Conservation (phyloP, 2,329 filamentous ascomycete genomes). For the Exserohilum rostratum region DNA sequence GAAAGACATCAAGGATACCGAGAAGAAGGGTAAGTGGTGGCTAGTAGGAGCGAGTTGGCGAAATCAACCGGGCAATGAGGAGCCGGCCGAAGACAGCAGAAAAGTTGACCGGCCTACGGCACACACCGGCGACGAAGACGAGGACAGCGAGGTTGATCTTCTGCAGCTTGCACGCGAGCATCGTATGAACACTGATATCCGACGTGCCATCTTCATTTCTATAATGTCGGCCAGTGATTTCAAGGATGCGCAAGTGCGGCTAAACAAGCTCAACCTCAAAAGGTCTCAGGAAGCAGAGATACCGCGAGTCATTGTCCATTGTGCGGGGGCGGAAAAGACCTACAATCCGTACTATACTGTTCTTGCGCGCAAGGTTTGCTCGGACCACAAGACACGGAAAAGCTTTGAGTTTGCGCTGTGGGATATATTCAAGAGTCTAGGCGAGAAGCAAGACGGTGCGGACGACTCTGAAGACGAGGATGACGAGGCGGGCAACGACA, state of each 20-base stretch:
- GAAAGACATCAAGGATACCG: slow-evolving; percentile 79
- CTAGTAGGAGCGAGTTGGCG: slow-evolving; percentile 93
- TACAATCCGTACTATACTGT: slow-evolving; percentile 96
- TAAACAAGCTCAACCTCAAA: slow-evolving; percentile 83
- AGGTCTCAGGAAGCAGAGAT: slow-evolving; percentile 86
- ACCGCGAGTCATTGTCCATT: slow-evolving; percentile 84
- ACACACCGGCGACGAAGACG: slow-evolving; percentile 23
- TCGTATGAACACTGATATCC: slow-evolving; percentile 84
- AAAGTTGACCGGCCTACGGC: slow-evolving; percentile 24
- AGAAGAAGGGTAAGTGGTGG: slow-evolving; percentile 97
- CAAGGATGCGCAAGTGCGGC: slow-evolving; percentile 79
- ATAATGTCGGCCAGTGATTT: slow-evolving; percentile 85
- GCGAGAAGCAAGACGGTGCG: slow-evolving; percentile 72
- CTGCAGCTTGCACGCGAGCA: slow-evolving; percentile 76
- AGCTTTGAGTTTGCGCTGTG: slow-evolving; percentile 87
- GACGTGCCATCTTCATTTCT: slow-evolving; percentile 89
- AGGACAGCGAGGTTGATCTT: slow-evolving; percentile 64
- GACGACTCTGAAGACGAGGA: slow-evolving; percentile 64
- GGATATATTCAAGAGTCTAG: slow-evolving; percentile 82
- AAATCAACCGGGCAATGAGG: slow-evolving; percentile 47
- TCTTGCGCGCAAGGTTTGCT: slow-evolving; percentile 78
- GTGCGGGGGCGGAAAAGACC: slow-evolving; percentile 77
- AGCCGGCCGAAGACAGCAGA: slow-evolving; percentile 44
- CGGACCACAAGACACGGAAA: slow-evolving; percentile 76
- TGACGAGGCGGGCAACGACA: slow-evolving; percentile 56